phyloP scores from a whole-genome alignment of 2,329 filamentous ascomycete species.

The Microascus cirrosus region DNA sequence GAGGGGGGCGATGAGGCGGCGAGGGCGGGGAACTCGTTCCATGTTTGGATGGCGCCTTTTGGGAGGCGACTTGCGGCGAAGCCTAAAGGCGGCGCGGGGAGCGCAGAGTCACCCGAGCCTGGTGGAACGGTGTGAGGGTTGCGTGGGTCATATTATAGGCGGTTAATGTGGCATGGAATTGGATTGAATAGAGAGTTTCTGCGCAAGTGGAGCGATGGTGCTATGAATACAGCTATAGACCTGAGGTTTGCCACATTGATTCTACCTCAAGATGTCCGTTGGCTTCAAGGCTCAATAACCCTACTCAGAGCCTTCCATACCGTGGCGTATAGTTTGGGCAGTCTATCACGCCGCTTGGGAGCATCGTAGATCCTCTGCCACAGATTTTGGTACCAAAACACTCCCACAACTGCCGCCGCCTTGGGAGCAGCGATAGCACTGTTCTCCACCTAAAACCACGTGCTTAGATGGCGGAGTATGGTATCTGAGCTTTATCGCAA shows the following conservation, averaged over 20 bases:
- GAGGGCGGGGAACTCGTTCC: slow-evolving; percentile 2
- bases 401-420: no score
- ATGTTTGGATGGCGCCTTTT: slow-evolving; percentile 5
- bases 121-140: background rate
- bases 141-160: background rate
- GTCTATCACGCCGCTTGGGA: no score
- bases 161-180: background rate
- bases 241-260: background rate
- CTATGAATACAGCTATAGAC: background rate
- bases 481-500: no score
- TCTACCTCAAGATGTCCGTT: no score
- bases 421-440: no score
- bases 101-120: background rate
- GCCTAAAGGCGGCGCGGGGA: background rate
- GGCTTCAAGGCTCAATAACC: no score
- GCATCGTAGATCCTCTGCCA: no score
- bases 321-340: no score
- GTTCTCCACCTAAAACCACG: no score
- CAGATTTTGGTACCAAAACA: no score
- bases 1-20: background rate
- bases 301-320: no score
- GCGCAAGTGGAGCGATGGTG: background rate
- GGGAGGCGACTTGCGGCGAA: slow-evolving; percentile 5
- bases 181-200: background rate
- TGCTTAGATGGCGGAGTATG: no score